Evolutionary conservation across 345 rosid species (phyloP).

Genomic region (Citrus unshiu): DNA sequence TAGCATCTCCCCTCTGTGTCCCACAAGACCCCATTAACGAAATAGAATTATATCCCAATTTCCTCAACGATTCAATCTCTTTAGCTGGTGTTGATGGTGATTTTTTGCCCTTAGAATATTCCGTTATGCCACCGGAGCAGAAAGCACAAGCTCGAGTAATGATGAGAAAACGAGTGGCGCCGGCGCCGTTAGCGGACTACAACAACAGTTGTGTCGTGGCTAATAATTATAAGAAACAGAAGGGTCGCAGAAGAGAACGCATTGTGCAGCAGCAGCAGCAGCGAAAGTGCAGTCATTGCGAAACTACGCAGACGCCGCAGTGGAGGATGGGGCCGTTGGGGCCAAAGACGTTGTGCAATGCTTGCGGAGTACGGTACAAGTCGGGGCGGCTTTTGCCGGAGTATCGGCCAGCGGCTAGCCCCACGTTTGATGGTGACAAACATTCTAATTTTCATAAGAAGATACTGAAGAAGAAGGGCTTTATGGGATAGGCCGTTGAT

Average conservation of each 20-base stretch:
- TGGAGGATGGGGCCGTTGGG: constrained; percentile 47
- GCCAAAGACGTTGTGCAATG: constrained; percentile 44
- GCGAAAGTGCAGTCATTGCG: constrained; percentile 35
- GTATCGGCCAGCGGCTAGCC: constrained; percentile 50
- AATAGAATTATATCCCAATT: background rate
- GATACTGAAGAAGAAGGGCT: constrained; percentile 3
- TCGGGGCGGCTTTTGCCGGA: constrained; percentile 43
- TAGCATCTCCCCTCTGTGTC: background rate
- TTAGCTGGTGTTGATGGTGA: background rate
- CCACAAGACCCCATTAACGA: background rate
- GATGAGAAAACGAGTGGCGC: background rate
- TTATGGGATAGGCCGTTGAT: background rate
- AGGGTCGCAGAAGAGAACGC: no score
- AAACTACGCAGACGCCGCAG: constrained; percentile 32
- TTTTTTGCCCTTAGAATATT: background rate
- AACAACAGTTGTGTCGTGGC: no score
- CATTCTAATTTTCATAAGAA: constrained; percentile 41
- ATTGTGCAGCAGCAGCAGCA: no score
- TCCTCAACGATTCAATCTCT: background rate
- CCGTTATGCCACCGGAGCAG: background rate
- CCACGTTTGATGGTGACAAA: constrained; percentile 31
- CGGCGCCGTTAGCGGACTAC: no score
- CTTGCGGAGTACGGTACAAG: constrained; percentile 46
- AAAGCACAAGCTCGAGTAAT: no score
- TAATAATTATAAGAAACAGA: no score